Evolutionary conservation across 495 filamentous ascomycete genomes (phyloP), one percentile per base, ranked within the genome.

Genomic region (Delitschia confertaspora): DNA sequence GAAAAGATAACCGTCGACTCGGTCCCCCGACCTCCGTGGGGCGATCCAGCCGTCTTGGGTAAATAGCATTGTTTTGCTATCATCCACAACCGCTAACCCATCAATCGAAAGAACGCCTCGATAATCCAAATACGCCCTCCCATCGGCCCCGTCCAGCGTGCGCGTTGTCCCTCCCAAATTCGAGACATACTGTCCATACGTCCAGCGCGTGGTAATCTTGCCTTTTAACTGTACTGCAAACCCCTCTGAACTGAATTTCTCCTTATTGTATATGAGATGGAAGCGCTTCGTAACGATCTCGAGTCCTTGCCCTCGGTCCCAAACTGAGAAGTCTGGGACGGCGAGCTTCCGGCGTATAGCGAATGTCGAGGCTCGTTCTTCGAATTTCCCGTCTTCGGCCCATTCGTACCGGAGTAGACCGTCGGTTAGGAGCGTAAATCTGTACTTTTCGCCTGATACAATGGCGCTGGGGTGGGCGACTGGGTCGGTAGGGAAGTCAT

Each of bases 1-100:
- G 49, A 79, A 79, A 1, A 79, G 49, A 51, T 79, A 79, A 2
- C 69, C 72, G 47, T 79, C 75, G 31, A 64, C 60, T 18, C 74
- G 64, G 13, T 63, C 60, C 0, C 70, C 69, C 0, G 56, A 33
- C 17, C 51, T 57, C 20, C 68, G 56, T 9, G 53, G 48, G 1
- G 63, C 62, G 19, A 74, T 68, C 55, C 67, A 77, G 0, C 72
- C 70, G 13, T 70, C 42, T 0, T 56, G 52, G 45, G 70, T 69
- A 38, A 79, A 78, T 0, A 79, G 47, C 74, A 78, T 77, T 2
- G 70, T 69, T n/a, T 61, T 56, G 26, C 62, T 68, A 49, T 79
- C 75, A 38, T 78, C 72, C 19, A 79, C 56, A 5, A 61, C 62
- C 0, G 72, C 60, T 38, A 63, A 71, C 0, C 72, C 66, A 2